Evolutionary conservation across 1,284 basidiomycete genomes (phyloP), one percentile per base, ranked within the genome.

Genomic region (Entoloma clypeatum): DNA sequence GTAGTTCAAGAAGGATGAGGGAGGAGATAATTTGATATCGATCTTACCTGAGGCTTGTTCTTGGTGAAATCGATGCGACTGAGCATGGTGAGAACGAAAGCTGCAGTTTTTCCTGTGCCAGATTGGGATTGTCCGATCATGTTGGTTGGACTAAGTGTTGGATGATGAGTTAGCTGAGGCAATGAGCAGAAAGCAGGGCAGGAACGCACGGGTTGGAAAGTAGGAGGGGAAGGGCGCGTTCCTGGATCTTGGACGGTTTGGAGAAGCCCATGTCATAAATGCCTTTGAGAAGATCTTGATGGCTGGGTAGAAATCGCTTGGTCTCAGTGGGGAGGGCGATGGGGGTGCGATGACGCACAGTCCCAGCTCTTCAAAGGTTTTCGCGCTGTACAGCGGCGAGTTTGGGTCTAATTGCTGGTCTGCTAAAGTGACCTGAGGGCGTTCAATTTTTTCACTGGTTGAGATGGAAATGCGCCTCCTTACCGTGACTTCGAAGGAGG

Each of bases 101-200:
- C 96, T 5, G 96, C 96, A 3, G 96, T 99, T 72, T 99, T 99
- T 43, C 96, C 96, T 6, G 96, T 99, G 29, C 96, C 96, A 17
- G 96, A 99, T 62, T 99, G 96, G 36, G 93, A 97, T 68, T 99
- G 96, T 7, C 93, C 96, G 63, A 99, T 99, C 85, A 99, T 95
- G 67, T 99, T 99, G 44, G 85, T 86, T 5, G 94, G 88, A 13
- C 93, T 96, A 47, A n/a, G 2, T 31, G 44, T 49, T 24, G 8
- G 5, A 8, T 43, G 26, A 45, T 36, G 22, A 25, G 39, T 32
- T 40, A 31, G 45, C 22, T 43, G 39, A 27, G 13, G n/a, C n/a
- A 7, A 35, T 27, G 14, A 21, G 42, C 10, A 27, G 14, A 34
- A 22, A 41, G 14, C n/a, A 7, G 11, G 18, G 56, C 56, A n/a